Evolutionary conservation across 495 filamentous ascomycete genomes (phyloP).

Genomic region (Melanomma pulvis-pyrius): DNA sequence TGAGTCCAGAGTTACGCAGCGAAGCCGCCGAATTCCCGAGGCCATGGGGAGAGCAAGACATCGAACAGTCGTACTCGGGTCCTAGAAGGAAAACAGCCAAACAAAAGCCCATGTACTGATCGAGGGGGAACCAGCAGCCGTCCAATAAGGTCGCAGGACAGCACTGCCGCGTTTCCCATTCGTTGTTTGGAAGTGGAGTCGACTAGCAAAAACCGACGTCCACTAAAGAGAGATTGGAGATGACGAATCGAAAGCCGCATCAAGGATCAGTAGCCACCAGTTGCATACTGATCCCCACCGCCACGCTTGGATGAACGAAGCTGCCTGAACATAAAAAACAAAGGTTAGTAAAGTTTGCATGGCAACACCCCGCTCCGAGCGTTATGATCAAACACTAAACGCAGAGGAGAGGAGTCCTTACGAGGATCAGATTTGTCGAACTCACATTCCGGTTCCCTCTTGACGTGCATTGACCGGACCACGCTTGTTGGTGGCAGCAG

Average conservation of each 20-base stretch:
- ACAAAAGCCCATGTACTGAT: slow-evolving; percentile 33
- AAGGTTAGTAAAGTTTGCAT: slow-evolving; percentile 46
- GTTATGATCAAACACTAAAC: slow-evolving; percentile 77
- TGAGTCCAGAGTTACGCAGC: slow-evolving; percentile 15
- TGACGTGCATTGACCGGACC: slow-evolving; percentile 52
- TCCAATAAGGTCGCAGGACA: slow-evolving; percentile 36
- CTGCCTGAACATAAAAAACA: slow-evolving; percentile 44
- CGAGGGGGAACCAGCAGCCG: slow-evolving; percentile 28
- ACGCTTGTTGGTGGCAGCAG: slow-evolving; percentile 49
- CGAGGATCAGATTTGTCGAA: slow-evolving; percentile 83
- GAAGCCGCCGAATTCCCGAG: slow-evolving; percentile 24
- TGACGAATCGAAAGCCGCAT: slow-evolving; percentile 36
- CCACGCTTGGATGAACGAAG: slow-evolving; percentile 50
- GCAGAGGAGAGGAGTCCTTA: slow-evolving; percentile 87
- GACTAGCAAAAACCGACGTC: slow-evolving; percentile 7
- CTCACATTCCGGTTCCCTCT: slow-evolving; percentile 98
- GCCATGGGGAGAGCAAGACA: slow-evolving; percentile 16
- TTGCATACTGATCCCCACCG: slow-evolving; percentile 40
- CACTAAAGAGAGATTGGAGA: slow-evolving; percentile 36
- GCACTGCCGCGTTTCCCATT: slow-evolving; percentile 44
- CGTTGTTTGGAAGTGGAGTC: slow-evolving; percentile 28
- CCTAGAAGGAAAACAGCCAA: slow-evolving; percentile 31
- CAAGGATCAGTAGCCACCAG: slow-evolving; percentile 44
- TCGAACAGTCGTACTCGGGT: slow-evolving; percentile 29
- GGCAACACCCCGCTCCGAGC: slow-evolving; percentile 73